Percentiles rank a stretch among this genome's conserved stretches.
phyloP scores from a whole-genome alignment of 2,329 filamentous ascomycete species.

The Penicillium hesseltinei region DNA sequence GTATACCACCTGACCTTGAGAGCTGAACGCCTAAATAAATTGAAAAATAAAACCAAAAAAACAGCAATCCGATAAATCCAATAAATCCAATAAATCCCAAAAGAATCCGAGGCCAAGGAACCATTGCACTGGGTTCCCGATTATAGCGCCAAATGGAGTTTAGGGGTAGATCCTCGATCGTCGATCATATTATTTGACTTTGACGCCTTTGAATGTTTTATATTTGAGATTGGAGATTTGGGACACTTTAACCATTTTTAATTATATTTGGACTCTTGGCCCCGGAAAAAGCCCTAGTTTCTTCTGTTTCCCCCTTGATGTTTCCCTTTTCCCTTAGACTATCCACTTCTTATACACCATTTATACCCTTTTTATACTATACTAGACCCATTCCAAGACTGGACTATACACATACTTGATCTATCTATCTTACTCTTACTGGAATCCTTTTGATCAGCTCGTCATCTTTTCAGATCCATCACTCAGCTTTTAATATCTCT shows the following conservation, averaged over 20 bases:
- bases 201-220: slow-evolving; percentile 4
- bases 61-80: background rate
- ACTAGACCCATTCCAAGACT: background rate
- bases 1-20: slow-evolving; percentile 12
- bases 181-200: slow-evolving; percentile 3
- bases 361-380: slow-evolving; percentile 3
- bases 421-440: background rate
- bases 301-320: slow-evolving; percentile 7
- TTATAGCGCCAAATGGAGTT: slow-evolving; percentile 23
- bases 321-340: background rate
- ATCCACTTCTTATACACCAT: background rate
- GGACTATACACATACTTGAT: slow-evolving; percentile 1
- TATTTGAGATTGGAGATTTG: background rate
- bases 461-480: slow-evolving; percentile 11
- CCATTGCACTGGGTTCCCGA: slow-evolving; percentile 24
- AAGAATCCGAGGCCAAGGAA: slow-evolving; percentile 17
- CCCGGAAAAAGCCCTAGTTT: slow-evolving; percentile 9
- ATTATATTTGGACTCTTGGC: background rate
- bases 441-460: background rate
- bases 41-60: background rate
- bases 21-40: slow-evolving; percentile 7
- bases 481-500: background rate
- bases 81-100: background rate
- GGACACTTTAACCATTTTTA: background rate
- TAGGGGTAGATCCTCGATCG: slow-evolving; percentile 26